A percentile compares a stretch with the other conserved stretches of the same genome.
These are phyloP conservation scores for Fraxinus angustifolia DNA, from an alignment of 305 asterid species.

Conservation along the genomic window DNA sequence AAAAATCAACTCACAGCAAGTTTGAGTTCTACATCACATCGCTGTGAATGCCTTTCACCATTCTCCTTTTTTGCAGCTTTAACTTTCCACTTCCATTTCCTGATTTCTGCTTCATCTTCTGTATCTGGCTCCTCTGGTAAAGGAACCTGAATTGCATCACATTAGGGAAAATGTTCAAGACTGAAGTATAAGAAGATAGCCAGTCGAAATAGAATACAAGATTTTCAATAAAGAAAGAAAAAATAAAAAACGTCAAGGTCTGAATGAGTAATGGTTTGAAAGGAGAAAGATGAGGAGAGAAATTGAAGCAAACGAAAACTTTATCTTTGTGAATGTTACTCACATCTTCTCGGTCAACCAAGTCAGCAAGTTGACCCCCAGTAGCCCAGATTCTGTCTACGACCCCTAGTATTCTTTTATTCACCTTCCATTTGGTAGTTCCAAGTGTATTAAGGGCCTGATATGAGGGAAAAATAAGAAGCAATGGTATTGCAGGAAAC, in stretches of 20 bases:
- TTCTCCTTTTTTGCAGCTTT: conserved; percentile 65
- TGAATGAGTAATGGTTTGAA: neutral
- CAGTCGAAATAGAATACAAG: neutral
- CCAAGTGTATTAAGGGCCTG: conserved; percentile 98
- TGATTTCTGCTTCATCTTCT: conserved; percentile 68
- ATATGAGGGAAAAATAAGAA: conserved; percentile 21
- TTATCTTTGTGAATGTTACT: conserved; percentile 29
- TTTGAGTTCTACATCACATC: conserved; percentile 93
- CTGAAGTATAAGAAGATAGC: conserved; percentile 3
- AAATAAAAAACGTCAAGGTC: neutral
- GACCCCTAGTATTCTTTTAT: conserved; percentile 68
- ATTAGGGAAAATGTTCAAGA: conserved; percentile 12
- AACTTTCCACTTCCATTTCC: conserved; percentile 90
- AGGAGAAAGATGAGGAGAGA: neutral
- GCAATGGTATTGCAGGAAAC: neutral
- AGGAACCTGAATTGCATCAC: conserved; percentile 50
- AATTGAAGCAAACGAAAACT: neutral
- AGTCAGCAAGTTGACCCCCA: conserved; percentile 83
- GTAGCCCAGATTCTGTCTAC: conserved; percentile 90
- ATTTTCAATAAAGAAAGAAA: neutral
- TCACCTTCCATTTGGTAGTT: conserved; percentile 88
- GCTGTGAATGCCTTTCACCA: conserved; percentile 86
- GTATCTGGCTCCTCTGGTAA: conserved; percentile 82
- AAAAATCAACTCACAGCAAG: conserved; percentile 69
- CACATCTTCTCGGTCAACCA: conserved; percentile 92